Evolutionary conservation across 345 rosid species (phyloP), one percentile per base, ranked within the genome.

Genomic region (Gossypium herbaceum): DNA sequence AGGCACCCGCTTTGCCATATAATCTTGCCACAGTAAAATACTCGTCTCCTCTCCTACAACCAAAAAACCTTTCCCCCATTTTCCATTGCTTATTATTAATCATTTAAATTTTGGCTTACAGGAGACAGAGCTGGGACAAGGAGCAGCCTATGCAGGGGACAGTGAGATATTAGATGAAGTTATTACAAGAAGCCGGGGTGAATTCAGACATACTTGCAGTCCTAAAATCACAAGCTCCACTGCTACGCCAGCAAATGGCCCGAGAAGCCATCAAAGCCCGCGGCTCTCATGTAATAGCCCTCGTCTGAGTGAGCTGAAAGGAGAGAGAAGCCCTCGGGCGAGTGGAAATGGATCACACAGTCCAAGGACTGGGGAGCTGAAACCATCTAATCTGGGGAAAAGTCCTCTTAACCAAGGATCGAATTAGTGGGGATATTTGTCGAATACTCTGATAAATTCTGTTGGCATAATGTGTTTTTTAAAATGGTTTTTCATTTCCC

Each of bases 151-250:
- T 64, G 91, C 88, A 51, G 92, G 81, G 71, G 91, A 85, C 44
- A 88, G 81, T 48, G 98, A 94, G 86, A 87, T 94, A 73, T 81
- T 94, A 52, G 98, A 94, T 47, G 97, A 90, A 77, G 89, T 89
- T 20, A 80, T 94, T 12, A 92, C 98, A 12, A 79, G 98, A 83
- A 92, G 97, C 87, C 92, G 98, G 0, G 98, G 98, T 59, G 98
- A 94, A 86, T 85, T 94, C 77, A 86, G 95, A 76, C 95, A 84
- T 75, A 68, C 87, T 12, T 79, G 81, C 77, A 94, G 98, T 78
- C 94, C 93, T 19, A 94, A 85, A 78, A 71, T 92, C 52, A 85
- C 93, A 54, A 92, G 98, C 76, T 86, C 94, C 75, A 90, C 83
- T 0, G 59, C 90, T 7, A 94, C 98, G 10, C 98, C 98, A 0